Evolutionary conservation across 2,329 filamentous ascomycete species (phyloP), one percentile per base, ranked within the genome.

Genomic region (Corniculantispora saksenae): DNA sequence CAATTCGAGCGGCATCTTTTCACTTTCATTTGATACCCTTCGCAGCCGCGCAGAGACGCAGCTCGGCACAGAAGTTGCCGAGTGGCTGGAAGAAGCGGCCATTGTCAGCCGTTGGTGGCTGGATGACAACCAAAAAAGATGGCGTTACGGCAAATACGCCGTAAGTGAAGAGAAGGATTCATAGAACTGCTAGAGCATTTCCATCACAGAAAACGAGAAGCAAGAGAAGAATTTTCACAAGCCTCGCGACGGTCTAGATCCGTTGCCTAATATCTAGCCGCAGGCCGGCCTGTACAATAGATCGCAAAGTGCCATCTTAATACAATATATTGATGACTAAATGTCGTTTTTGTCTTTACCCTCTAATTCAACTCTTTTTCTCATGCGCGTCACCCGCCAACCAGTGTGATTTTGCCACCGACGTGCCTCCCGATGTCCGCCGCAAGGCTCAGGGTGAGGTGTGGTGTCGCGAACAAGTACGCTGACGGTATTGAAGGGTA

Each of bases 111-210:
- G 73, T 21, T 77, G 76, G 75, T 78, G 74, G 69, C 72, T 77
- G 3, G 75, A 77, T 54, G 75, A 77, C 64, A 77, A 77, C 61
- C 71, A 72, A 67, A 77, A 72, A 63, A 71, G 75, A 58, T 78
- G 75, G 75, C 74, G 72, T 61, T 75, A 75, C 66, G 71, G 66
- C 19, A 65, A 65, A 45, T 66, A 70, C 10, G 40, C 61, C 19
- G 27, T 32, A 17, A 40, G 10, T 17, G 21, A 63, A 27, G 32
- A 63, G 5, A 51, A 63, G 27, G 38, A 54, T 40, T 63, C 12
- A 55, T 7, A 43, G 25, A 23, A 47, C 12, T 17, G 23, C 25
- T 7, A 27, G 48, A 9, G 8, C 4, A 50, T 50, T 25, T 32
- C 5, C 32, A 32, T 3, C 23, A 29, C 7, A 15, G 15, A 17